Evolutionary conservation across 2,329 filamentous ascomycete species (phyloP).

Genomic region (Coleophoma cylindrospora): DNA sequence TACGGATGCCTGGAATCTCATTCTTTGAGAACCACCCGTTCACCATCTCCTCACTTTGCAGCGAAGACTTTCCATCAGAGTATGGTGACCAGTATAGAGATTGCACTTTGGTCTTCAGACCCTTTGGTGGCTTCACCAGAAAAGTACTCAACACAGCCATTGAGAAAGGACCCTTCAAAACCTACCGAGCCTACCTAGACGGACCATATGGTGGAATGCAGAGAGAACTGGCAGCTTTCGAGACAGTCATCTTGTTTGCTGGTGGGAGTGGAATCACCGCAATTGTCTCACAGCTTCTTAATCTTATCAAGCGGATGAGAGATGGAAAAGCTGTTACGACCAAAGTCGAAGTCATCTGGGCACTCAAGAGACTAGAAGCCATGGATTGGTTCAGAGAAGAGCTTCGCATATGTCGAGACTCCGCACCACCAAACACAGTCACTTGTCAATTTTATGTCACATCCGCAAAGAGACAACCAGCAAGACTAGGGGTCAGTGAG

Average conservation of each 20-base stretch:
- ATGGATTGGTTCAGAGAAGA: constrained; percentile 99
- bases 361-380: constrained; percentile 82
- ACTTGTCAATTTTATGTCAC: constrained; percentile 96
- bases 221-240: constrained; percentile 83
- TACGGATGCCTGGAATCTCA: constrained; percentile 89
- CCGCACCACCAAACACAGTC: constrained; percentile 80
- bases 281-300: constrained; percentile 83
- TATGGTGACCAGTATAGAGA: constrained; percentile 87
- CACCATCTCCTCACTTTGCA: constrained; percentile 88
- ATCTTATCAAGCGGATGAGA: constrained; percentile 94
- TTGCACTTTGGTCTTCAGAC: constrained; percentile 85
- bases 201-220: constrained; percentile 95
- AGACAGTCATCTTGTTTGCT: constrained; percentile 88
- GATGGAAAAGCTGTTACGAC: constrained; percentile 92
- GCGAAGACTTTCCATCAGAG: constrained; percentile 86
- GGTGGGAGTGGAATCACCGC: constrained; percentile 94
- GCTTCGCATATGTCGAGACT: constrained; percentile 83
- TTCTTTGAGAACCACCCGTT: constrained; percentile 93
- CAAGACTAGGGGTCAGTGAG: constrained; percentile 24
- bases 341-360: constrained; percentile 90
- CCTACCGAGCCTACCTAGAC: constrained; percentile 87
- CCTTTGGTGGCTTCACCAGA: constrained; percentile 85
- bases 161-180: constrained; percentile 83
- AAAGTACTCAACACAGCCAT: constrained; percentile 79
- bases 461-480: constrained; percentile 49